A percentile compares a stretch with the other conserved stretches of the same genome.
Conservation (phyloP, 179 eudicot species). For the Corrigiola litoralis region DNA sequence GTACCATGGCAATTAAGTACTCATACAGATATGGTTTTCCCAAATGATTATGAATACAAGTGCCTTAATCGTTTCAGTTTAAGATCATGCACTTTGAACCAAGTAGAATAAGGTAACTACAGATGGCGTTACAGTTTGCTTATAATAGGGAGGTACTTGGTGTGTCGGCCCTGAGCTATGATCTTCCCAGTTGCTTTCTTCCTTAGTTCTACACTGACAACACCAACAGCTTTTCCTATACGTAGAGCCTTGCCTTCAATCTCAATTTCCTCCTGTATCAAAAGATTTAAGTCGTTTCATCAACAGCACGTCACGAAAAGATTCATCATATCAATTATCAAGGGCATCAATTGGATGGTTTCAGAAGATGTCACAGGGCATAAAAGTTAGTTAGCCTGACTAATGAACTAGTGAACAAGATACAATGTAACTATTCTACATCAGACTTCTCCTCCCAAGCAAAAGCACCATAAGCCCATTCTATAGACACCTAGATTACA, state of each 20-base stretch:
- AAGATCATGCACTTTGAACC: background rate
- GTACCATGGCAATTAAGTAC: background rate
- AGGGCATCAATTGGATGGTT: background rate
- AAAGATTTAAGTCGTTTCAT: background rate
- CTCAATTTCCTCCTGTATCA: conserved; percentile 75
- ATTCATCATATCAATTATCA: background rate
- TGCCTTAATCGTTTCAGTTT: background rate
- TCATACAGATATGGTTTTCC: background rate
- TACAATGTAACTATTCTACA: no score
- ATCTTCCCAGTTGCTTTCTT: conserved; percentile 75
- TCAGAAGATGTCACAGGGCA: no score
- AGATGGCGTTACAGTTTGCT: conserved; percentile 48
- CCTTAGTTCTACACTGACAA: conserved; percentile 67
- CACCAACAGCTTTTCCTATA: conserved; percentile 76
- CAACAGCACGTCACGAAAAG: background rate
- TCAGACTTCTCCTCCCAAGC: no score
- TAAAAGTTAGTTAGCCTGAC: no score
- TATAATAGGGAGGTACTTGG: conserved; percentile 63
- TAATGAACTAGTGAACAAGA: no score
- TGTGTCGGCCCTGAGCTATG: conserved; percentile 86
- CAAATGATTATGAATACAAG: background rate
- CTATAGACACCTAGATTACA: background rate
- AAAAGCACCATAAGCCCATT: no score
- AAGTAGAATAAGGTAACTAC: background rate
- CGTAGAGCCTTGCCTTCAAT: conserved; percentile 69